Evolutionary conservation across 768 basidiomycete genomes (phyloP).

Genomic region (Omphalotus guepiniiformis): DNA sequence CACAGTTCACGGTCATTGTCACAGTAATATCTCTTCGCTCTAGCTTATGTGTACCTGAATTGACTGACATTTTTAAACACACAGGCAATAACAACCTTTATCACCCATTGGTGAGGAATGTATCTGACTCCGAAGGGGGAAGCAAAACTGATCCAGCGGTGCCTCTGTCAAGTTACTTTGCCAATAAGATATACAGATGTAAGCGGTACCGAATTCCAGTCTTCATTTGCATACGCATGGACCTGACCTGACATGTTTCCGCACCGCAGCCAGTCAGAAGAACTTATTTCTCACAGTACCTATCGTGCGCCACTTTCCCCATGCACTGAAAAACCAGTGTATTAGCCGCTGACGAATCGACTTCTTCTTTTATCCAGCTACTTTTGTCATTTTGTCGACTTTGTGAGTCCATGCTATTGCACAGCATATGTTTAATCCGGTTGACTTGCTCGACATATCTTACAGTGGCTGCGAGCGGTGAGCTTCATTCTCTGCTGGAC

Average conservation of each 20-base stretch:
- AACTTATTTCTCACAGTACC: conserved; percentile 1
- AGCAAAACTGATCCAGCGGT: neutral
- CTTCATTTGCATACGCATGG: neutral
- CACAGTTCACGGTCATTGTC: conserved; percentile 4
- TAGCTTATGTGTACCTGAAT: neutral
- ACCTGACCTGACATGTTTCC: neutral
- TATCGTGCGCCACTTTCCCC: neutral
- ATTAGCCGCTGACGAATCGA: too few relatives aligned
- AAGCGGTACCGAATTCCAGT: neutral
- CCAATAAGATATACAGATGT: conserved; percentile 8
- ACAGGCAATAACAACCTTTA: conserved; percentile 5
- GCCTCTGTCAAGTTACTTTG: conserved; percentile 2
- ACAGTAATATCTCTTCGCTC: conserved; percentile 1
- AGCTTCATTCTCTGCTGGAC: too few relatives aligned
- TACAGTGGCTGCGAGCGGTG: conserved; percentile 5
- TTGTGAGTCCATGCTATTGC: neutral
- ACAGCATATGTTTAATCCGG: neutral
- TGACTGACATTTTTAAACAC: neutral
- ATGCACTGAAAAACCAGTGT: neutral
- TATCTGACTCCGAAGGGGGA: neutral
- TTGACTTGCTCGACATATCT: neutral
- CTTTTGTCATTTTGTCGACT: conserved; percentile 6
- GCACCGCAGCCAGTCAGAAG: conserved; percentile 1
- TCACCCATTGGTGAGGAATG: conserved; percentile 3
- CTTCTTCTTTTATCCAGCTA: neutral